Evolutionary conservation across 2,329 filamentous ascomycete species (phyloP).

Genomic region (Eutypella sp.): DNA sequence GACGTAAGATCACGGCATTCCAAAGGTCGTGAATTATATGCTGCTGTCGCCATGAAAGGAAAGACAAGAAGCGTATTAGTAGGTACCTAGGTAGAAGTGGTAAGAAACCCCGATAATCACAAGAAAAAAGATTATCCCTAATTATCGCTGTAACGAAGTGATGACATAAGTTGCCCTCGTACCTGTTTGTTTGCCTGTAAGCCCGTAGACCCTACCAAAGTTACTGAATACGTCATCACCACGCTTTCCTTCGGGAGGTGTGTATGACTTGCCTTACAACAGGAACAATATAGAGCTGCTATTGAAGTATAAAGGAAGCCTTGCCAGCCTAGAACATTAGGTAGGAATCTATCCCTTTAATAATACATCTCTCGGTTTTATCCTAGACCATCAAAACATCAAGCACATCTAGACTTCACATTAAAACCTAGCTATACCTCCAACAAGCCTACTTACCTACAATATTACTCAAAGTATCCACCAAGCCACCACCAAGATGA

Average conservation of each 20-base stretch:
- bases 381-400: not conserved
- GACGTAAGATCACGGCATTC: not conserved
- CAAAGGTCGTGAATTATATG: not conserved
- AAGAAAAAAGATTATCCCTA: too few species aligned
- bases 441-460: not conserved
- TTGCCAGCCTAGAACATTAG: too few species aligned
- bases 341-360: too few species aligned
- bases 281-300: too few species aligned
- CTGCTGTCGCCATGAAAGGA: too few species aligned
- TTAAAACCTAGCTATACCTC: not conserved
- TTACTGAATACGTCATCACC: not conserved
- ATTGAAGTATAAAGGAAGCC: not conserved
- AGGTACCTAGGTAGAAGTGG: not conserved
- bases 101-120: too few species aligned
- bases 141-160: too few species aligned
- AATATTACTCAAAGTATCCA: not conserved
- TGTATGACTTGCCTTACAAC: not conserved
- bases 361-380: not conserved
- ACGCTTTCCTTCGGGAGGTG: too few species aligned
- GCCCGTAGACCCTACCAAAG: too few species aligned
- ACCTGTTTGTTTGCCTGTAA: too few species aligned
- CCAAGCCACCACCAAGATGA: constrained; percentile 1
- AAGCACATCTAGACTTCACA: too few species aligned
- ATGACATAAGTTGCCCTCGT: too few species aligned
- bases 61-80: not conserved